Conservation (phyloP, 306 rosid genomes). For the Ochetophila trinervis region DNA sequence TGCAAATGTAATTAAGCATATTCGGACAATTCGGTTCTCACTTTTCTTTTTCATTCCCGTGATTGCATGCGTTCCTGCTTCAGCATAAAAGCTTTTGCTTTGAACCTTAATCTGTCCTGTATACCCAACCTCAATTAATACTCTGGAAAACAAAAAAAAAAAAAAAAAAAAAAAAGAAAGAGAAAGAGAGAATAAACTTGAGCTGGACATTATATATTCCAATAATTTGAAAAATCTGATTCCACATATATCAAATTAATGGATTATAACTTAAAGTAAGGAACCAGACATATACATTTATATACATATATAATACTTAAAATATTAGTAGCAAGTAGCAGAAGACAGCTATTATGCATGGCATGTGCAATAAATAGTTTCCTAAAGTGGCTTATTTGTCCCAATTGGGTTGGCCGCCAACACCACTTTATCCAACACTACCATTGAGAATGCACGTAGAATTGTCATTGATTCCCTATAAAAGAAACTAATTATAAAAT, state of each 20-base stretch:
- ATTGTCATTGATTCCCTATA: too few species aligned
- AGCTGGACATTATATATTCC: neutral
- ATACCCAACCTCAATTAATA: neutral
- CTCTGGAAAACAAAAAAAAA: neutral
- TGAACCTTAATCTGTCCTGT: slow-evolving; percentile 5
- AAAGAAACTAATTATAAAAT: too few species aligned
- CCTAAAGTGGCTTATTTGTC: neutral
- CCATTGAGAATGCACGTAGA: neutral
- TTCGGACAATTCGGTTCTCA: slow-evolving; percentile 1
- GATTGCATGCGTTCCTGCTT: slow-evolving; percentile 1
- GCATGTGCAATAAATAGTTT: slow-evolving; percentile 17
- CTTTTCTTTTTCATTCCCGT: slow-evolving; percentile 1
- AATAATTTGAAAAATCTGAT: neutral
- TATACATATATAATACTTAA: too few species aligned
- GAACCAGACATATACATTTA: slow-evolving; percentile 4
- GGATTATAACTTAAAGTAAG: neutral
- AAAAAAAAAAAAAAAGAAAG: neutral
- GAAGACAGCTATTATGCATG: slow-evolving; percentile 11
- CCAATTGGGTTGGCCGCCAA: neutral
- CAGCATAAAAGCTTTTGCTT: neutral
- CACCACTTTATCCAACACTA: slow-evolving; percentile 6
- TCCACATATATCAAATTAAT: neutral
- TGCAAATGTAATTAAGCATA: neutral
- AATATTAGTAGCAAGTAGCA: neutral
- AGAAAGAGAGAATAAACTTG: neutral